A percentile compares a stretch with the other conserved stretches of the same genome.
Evolutionary conservation across 2,329 filamentous ascomycete genomes (phyloP).

Genomic region (Colletotrichum tropicicola): DNA sequence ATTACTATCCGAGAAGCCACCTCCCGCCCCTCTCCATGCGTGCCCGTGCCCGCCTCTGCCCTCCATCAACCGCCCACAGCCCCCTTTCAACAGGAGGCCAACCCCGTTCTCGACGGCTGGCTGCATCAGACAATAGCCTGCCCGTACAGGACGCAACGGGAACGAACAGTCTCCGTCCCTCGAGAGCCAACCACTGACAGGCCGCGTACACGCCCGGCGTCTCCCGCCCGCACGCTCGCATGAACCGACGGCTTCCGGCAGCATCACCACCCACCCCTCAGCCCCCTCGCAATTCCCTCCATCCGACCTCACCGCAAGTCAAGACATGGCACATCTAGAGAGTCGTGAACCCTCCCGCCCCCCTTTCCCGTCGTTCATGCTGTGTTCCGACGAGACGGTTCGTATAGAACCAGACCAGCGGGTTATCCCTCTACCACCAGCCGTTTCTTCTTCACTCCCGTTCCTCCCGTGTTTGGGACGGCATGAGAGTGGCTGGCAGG

Average conservation of each 20-base stretch:
- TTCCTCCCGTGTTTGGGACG: background rate
- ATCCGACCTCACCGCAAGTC: background rate
- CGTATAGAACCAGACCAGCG: slow-evolving; percentile 21
- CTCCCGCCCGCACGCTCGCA: slow-evolving; percentile 1
- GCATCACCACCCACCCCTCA: background rate
- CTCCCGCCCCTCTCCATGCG: background rate
- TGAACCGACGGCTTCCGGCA: slow-evolving; percentile 13
- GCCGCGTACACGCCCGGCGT: background rate
- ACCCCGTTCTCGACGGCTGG: background rate
- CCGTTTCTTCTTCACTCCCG: background rate
- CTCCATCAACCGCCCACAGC: no score
- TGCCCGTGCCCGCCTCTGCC: background rate
- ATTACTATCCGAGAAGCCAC: background rate
- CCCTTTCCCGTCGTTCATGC: slow-evolving; percentile 20
- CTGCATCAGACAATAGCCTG: no score
- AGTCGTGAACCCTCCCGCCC: background rate
- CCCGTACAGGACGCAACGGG: background rate
- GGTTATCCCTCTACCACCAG: slow-evolving; percentile 1
- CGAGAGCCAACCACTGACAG: background rate
- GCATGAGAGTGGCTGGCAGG: no score
- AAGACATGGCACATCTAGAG: background rate
- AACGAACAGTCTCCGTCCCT: background rate
- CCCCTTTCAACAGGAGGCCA: background rate
- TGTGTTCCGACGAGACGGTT: slow-evolving; percentile 25
- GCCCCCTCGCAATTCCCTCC: background rate